A percentile compares a stretch with the other conserved stretches of the same genome.
Conservation (phyloP, 331 rosid species). For the Phaseolus coccineus region DNA sequence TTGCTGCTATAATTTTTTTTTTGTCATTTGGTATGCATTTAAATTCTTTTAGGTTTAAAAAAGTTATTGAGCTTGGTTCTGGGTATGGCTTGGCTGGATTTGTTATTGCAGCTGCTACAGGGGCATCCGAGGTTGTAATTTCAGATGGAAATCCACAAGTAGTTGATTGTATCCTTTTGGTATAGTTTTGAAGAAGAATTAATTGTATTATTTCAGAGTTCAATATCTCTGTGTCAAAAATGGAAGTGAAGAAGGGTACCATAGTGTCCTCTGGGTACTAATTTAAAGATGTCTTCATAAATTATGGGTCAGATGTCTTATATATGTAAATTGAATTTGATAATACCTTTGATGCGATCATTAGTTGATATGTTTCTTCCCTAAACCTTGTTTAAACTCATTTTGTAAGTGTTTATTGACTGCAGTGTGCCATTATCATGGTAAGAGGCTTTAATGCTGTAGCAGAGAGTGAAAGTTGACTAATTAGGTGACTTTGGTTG, state of each 20-base stretch:
- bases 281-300: conserved; percentile 27
- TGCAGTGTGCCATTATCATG: background rate
- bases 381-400: conserved; percentile 4
- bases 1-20: conserved; percentile 29
- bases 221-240: background rate
- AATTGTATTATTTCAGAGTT: background rate
- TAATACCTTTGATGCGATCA: conserved; percentile 27
- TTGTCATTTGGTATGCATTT: background rate
- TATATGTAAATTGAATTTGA: conserved; percentile 21
- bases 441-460: conserved; percentile 14
- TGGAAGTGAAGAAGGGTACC: conserved; percentile 23
- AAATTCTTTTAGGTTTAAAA: conserved; percentile 67
- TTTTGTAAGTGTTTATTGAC: background rate
- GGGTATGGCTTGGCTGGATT: conserved; percentile 96
- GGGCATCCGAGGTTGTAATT: conserved; percentile 83
- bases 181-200: conserved; percentile 28
- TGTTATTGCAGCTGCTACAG: conserved; percentile 78
- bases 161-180: conserved; percentile 86
- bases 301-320: background rate
- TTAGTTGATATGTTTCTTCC: conserved; percentile 25
- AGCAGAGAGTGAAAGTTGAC: conserved; percentile 21
- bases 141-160: conserved; percentile 96
- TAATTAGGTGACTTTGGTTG: conserved; percentile 25
- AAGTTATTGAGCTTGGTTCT: conserved; percentile 93
- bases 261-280: conserved; percentile 7